A percentile compares a stretch with the other conserved stretches of the same genome.
These are phyloP conservation scores for Russula lepida DNA, from an alignment of 768 basidiomycete species.

Conservation along the genomic window DNA sequence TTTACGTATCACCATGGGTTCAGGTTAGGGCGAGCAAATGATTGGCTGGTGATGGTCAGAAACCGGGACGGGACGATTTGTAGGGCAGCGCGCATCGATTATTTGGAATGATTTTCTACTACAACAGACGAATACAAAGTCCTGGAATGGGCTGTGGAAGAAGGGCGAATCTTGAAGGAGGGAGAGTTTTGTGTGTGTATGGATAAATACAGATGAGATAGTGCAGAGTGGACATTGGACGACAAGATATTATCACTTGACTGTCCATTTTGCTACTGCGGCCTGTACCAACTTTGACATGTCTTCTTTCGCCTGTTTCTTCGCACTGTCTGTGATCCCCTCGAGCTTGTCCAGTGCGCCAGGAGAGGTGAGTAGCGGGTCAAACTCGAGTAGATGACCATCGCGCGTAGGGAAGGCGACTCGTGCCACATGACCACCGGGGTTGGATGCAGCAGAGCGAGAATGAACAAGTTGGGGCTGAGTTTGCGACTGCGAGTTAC, in stretches of 20 bases:
- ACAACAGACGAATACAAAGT: conserved; percentile 8
- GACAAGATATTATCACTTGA: conserved; percentile 2
- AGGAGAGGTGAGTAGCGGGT: conserved; percentile 69
- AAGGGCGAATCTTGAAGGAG: not conserved
- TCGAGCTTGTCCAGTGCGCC: conserved; percentile 65
- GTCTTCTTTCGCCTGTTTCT: conserved; percentile 72
- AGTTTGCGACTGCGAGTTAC: conserved; percentile 32
- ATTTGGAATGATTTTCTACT: conserved; percentile 12
- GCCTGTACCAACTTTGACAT: conserved; percentile 65
- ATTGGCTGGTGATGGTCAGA: conserved; percentile 54
- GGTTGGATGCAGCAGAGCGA: conserved; percentile 20
- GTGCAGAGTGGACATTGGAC: not conserved
- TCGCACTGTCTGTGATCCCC: conserved; percentile 72
- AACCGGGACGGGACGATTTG: conserved; percentile 38
- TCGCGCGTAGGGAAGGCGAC: conserved; percentile 76
- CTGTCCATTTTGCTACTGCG: conserved; percentile 69
- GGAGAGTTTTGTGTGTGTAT: not conserved
- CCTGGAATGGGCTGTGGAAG: not conserved
- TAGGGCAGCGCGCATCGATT: conserved; percentile 13
- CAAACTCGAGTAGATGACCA: conserved; percentile 77
- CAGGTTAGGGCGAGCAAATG: conserved; percentile 13
- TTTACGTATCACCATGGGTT: not conserved
- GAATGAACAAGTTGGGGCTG: conserved; percentile 15
- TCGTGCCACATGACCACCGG: conserved; percentile 36
- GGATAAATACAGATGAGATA: conserved; percentile 13